Percentiles rank a stretch among this genome's conserved stretches.
Conservation (phyloP, 2,329 filamentous ascomycete genomes). For the Dactylellina sp. region DNA sequence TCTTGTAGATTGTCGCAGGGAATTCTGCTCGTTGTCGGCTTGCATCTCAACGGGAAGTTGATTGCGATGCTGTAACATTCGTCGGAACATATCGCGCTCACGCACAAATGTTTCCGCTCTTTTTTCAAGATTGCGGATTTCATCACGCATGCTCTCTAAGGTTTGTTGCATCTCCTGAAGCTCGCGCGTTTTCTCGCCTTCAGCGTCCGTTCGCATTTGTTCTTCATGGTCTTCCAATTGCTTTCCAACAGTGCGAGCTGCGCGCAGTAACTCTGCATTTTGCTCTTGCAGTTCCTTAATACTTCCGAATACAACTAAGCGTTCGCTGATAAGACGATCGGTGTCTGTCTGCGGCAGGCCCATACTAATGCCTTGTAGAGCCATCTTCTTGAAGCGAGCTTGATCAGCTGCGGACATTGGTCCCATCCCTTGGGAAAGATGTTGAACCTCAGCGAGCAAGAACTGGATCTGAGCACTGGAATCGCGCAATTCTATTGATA, state of each 20-base stretch:
- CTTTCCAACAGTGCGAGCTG: conserved; percentile 82
- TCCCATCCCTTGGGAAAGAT: conserved; percentile 81
- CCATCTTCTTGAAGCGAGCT: conserved; percentile 79
- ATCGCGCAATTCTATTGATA: conserved; percentile 76
- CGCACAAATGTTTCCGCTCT: conserved; percentile 93
- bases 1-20: conserved; percentile 64
- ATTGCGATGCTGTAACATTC: conserved; percentile 81
- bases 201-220: conserved; percentile 66
- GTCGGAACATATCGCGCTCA: conserved; percentile 96
- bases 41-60: conserved; percentile 50
- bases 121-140: conserved; percentile 79
- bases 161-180: conserved; percentile 79
- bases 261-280: conserved; percentile 83
- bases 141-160: conserved; percentile 82
- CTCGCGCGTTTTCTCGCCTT: conserved; percentile 73
- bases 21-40: conserved; percentile 64
- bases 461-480: conserved; percentile 90
- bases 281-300: conserved; percentile 86
- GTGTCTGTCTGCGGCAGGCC: conserved; percentile 81
- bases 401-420: conserved; percentile 78
- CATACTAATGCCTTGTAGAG: conserved; percentile 78
- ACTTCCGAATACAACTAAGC: conserved; percentile 89
- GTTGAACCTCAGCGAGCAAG: conserved; percentile 85
- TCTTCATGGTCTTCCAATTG: conserved; percentile 58
- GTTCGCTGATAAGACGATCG: conserved; percentile 86